Conservation (phyloP, 306 rosid species). For the Gynostemma pentaphyllum region DNA sequence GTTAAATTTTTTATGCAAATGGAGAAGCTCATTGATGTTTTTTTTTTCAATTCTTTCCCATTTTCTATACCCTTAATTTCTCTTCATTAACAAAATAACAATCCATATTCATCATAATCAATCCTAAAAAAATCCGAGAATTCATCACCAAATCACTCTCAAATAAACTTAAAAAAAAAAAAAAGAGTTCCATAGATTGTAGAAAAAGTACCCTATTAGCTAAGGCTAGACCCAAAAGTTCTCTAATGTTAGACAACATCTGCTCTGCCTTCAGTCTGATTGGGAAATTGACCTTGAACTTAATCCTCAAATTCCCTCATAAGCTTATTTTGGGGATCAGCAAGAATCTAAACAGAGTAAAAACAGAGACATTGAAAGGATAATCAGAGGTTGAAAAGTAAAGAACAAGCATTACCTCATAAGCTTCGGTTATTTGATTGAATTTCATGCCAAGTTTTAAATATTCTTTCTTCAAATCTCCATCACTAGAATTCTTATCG, state of each 20-base stretch:
- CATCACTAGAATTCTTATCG: slow-evolving; percentile 8
- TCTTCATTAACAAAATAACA: not conserved
- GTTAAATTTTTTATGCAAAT: too few species aligned
- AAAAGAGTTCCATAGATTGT: not conserved
- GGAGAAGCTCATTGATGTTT: too few species aligned
- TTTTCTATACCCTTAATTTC: not conserved
- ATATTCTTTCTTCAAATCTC: slow-evolving; percentile 14
- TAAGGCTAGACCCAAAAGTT: not conserved
- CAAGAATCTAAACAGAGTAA: slow-evolving; percentile 6
- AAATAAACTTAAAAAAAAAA: not conserved
- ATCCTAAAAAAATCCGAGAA: not conserved
- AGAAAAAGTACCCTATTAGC: not conserved
- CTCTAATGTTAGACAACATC: slow-evolving; percentile 3
- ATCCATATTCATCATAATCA: not conserved
- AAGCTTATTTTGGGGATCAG: slow-evolving; percentile 2
- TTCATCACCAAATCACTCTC: not conserved
- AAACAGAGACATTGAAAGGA: not conserved
- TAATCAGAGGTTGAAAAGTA: not conserved
- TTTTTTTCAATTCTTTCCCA: too few species aligned
- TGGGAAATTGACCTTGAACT: slow-evolving; percentile 17
- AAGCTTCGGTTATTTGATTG: slow-evolving; percentile 14
- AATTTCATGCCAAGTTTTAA: slow-evolving; percentile 11
- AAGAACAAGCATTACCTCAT: too few species aligned
- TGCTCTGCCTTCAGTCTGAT: slow-evolving; percentile 11
- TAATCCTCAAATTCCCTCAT: slow-evolving; percentile 16